Conservation (phyloP, 805 yeast species). For the Saccharomycopsis sp. region DNA sequence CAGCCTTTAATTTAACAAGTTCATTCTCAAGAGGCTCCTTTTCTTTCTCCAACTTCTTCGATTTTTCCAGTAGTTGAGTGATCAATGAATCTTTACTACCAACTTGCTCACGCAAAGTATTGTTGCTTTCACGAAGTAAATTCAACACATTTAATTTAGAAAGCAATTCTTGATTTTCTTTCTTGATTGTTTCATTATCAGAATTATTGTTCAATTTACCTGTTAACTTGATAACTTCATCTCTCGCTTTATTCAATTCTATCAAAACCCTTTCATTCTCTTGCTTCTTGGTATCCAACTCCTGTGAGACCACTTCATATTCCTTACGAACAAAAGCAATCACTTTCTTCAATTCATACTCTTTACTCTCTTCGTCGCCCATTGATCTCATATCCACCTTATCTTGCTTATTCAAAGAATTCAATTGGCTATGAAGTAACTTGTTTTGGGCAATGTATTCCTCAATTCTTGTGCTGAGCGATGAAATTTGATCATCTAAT, state of each 20-base stretch:
- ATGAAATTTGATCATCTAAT: slow-evolving; percentile 39
- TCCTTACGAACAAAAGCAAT: slow-evolving; percentile 63
- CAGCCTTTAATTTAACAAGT: slow-evolving; percentile 32
- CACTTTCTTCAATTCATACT: slow-evolving; percentile 42
- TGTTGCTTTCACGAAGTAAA: slow-evolving; percentile 60
- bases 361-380: slow-evolving; percentile 21
- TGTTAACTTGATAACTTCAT: slow-evolving; percentile 48
- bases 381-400: slow-evolving; percentile 21
- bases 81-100: slow-evolving; percentile 28
- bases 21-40: slow-evolving; percentile 41
- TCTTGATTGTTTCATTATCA: slow-evolving; percentile 23
- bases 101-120: slow-evolving; percentile 51
- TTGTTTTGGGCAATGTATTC: slow-evolving; percentile 64
- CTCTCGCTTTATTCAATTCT: slow-evolving; percentile 37
- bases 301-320: slow-evolving; percentile 61
- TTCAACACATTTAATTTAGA: slow-evolving; percentile 48
- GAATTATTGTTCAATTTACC: slow-evolving; percentile 35
- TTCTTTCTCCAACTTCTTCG: slow-evolving; percentile 29
- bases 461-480: slow-evolving; percentile 34
- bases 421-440: slow-evolving; percentile 62
- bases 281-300: slow-evolving; percentile 42
- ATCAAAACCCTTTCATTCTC: slow-evolving; percentile 51
- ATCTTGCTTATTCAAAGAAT: slow-evolving; percentile 28
- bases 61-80: slow-evolving; percentile 34
- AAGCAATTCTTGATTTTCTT: slow-evolving; percentile 39